Percentiles rank a stretch among this genome's conserved stretches.
Evolutionary conservation across 1,284 basidiomycete species (phyloP).

Genomic region (Cutaneotrichosporon cyanovorans): DNA sequence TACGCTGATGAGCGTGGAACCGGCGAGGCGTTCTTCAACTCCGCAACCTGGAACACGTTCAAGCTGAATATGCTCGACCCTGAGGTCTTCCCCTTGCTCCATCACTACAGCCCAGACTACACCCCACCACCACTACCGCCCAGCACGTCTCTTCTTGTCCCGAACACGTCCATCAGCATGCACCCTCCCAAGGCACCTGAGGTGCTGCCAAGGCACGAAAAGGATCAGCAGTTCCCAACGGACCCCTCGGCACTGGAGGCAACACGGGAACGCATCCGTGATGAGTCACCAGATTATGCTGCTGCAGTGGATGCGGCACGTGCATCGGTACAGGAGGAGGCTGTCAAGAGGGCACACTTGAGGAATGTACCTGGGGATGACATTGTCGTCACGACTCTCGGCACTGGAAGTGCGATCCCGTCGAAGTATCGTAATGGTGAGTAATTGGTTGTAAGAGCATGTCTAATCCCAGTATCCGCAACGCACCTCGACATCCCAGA

Average conservation of each 20-base stretch:
- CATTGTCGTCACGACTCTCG: slow-evolving; percentile 67
- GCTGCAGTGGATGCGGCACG: slow-evolving; percentile 21
- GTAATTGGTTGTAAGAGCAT: neutral
- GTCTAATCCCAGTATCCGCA: slow-evolving; percentile 53
- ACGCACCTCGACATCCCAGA: slow-evolving; percentile 65
- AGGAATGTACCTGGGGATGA: slow-evolving; percentile 52
- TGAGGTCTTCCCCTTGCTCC: slow-evolving; percentile 64
- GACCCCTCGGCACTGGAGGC: slow-evolving; percentile 19
- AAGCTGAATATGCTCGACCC: slow-evolving; percentile 65
- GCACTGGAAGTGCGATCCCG: slow-evolving; percentile 80
- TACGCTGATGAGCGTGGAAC: slow-evolving; percentile 58
- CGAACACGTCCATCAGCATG: slow-evolving; percentile 27
- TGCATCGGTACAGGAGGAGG: slow-evolving; percentile 15
- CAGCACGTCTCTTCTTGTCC: slow-evolving; percentile 47
- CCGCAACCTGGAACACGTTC: slow-evolving; percentile 63
- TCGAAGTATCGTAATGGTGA: slow-evolving; percentile 65
- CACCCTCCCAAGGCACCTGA: slow-evolving; percentile 23
- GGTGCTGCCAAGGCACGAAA: slow-evolving; percentile 15
- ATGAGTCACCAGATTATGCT: slow-evolving; percentile 20
- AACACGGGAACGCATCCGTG: slow-evolving; percentile 9
- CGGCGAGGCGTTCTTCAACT: slow-evolving; percentile 67
- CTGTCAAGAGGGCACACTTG: neutral
- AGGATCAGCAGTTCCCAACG: slow-evolving; percentile 26
- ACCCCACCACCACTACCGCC: slow-evolving; percentile 46
- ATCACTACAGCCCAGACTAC: slow-evolving; percentile 45